A percentile compares a stretch with the other conserved stretches of the same genome.
phyloP scores from a whole-genome alignment of 2,329 filamentous ascomycete genomes.

The Hypoxylon sp. region DNA sequence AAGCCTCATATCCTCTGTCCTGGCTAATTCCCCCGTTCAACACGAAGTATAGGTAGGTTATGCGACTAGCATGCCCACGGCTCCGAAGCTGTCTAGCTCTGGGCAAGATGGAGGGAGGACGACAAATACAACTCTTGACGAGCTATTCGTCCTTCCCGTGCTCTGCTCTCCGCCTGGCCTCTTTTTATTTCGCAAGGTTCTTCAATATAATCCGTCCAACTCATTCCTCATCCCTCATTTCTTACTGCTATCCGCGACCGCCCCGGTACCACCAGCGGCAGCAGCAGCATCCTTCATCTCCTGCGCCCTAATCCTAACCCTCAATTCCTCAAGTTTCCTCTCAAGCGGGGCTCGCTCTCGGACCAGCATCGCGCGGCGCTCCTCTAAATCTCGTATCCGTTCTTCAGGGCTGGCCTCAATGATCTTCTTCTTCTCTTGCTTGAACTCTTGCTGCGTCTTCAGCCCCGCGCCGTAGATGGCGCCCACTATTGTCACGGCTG shows the following conservation, averaged over 20 bases:
- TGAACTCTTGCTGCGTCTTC: constrained; percentile 62
- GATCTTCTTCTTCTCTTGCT: constrained; percentile 55
- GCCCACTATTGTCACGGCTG: constrained; percentile 62
- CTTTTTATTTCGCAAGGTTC: background rate
- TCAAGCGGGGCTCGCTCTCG: constrained; percentile 58
- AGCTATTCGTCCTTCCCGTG: background rate
- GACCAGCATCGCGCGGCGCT: constrained; percentile 57
- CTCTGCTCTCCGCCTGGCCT: background rate
- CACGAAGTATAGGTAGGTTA: background rate
- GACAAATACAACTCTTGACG: too few species aligned
- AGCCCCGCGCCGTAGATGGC: constrained; percentile 64
- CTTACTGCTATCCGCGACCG: background rate
- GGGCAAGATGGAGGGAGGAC: background rate
- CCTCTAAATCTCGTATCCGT: constrained; percentile 61
- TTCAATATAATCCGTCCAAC: background rate
- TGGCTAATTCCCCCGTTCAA: too few species aligned
- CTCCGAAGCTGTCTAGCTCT: background rate
- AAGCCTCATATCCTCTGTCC: background rate
- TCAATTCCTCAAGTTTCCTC: constrained; percentile 58
- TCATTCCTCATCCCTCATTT: constrained; percentile 1
- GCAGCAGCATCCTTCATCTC: constrained; percentile 45
- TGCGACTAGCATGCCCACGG: background rate
- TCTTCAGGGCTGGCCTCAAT: constrained; percentile 58
- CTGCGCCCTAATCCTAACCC: constrained; percentile 57
- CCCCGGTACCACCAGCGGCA: background rate